Percentiles rank a stretch among this genome's conserved stretches.
phyloP scores from a whole-genome alignment of 2,329 filamentous ascomycete species.

The Scopulariopsis brevicaulis region DNA sequence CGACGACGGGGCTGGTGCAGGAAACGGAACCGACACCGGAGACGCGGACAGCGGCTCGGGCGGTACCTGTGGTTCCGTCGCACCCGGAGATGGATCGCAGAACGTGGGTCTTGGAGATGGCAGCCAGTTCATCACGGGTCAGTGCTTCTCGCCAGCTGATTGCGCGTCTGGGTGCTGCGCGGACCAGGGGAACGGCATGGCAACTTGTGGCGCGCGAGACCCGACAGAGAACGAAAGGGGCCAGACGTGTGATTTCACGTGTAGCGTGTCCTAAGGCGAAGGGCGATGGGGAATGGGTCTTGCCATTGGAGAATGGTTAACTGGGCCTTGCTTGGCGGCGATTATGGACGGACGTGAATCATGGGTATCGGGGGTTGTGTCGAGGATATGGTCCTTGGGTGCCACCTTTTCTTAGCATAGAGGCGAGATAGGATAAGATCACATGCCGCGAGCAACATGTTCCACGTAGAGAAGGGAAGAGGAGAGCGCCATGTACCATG shows the following conservation, averaged over 20 bases:
- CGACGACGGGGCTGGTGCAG: background rate
- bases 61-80: background rate
- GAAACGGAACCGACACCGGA: background rate
- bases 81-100: conserved; percentile 9
- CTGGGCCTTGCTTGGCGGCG: background rate
- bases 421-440: too few relatives aligned
- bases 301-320: background rate
- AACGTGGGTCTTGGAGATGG: conserved; percentile 14
- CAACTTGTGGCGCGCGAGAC: background rate
- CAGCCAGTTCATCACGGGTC: conserved; percentile 16
- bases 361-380: too few relatives aligned
- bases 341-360: background rate
- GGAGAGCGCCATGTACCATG: too few relatives aligned
- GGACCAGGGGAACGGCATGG: conserved; percentile 7
- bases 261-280: background rate
- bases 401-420: too few relatives aligned
- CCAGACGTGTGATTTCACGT: conserved; percentile 2
- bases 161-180: conserved; percentile 19
- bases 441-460: too few relatives aligned
- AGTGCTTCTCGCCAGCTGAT: conserved; percentile 13
- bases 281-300: background rate
- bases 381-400: too few relatives aligned
- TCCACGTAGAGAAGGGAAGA: too few relatives aligned
- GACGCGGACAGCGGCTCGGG: background rate
- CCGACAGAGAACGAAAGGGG: background rate